Evolutionary conservation across 768 basidiomycete species (phyloP).

Genomic region (Boletellus emodensis): DNA sequence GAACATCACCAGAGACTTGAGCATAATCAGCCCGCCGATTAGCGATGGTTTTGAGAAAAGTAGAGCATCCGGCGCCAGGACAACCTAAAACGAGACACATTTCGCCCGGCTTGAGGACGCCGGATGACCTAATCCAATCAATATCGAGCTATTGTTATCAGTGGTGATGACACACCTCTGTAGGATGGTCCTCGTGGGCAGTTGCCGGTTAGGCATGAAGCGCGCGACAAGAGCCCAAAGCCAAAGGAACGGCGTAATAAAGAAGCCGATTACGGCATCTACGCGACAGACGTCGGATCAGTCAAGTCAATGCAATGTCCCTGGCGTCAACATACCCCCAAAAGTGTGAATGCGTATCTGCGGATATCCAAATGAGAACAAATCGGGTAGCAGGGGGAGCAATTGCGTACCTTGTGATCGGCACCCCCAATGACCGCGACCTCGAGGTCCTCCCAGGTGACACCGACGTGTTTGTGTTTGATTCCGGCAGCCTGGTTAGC

Average conservation of each 20-base stretch:
- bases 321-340: conserved; percentile 40
- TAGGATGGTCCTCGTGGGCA: conserved; percentile 50
- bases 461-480: conserved; percentile 70
- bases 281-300: not conserved
- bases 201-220: conserved; percentile 35
- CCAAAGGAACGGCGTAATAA: conserved; percentile 48
- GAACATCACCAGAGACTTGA: conserved; percentile 63
- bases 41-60: conserved; percentile 81
- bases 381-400: not conserved
- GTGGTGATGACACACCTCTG: conserved; percentile 44
- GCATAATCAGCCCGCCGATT: conserved; percentile 69
- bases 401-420: conserved; percentile 48
- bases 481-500: conserved; percentile 63
- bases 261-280: conserved; percentile 54
- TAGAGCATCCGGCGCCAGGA: conserved; percentile 81
- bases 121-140: conserved; percentile 46
- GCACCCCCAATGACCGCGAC: conserved; percentile 57
- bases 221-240: conserved; percentile 41
- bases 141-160: not conserved
- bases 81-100: conserved; percentile 86
- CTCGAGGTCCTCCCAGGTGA: conserved; percentile 67
- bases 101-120: conserved; percentile 71
- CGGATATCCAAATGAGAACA: not conserved
- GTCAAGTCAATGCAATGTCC: not conserved
- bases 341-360: conserved; percentile 57